Evolutionary conservation across 305 asterid genomes (phyloP), one percentile per base, ranked within the genome.

Genomic region (Striga hermonthica): DNA sequence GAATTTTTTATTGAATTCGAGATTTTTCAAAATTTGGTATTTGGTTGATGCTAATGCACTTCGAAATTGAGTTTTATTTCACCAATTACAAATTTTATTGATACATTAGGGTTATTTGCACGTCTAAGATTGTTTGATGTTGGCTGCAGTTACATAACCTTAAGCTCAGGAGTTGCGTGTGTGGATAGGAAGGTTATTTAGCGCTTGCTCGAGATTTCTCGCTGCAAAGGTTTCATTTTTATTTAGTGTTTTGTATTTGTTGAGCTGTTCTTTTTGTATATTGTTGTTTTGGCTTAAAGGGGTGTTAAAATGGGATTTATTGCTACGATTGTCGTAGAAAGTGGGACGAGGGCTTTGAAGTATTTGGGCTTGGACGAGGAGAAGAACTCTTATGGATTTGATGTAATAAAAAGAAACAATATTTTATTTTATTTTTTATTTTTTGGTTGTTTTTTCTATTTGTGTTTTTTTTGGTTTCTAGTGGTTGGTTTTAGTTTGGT

Each of bases 261-360:
- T n/a, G n/a, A n/a, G n/a, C n/a, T n/a, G n/a, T n/a, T n/a, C n/a
- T 9, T 4, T 28, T 0, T 37, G 41, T 67, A 34, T 57, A 22
- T 31, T n/a, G n/a, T n/a, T n/a, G 0, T 16, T 53, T 9, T 31
- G 6, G 10, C 5, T 35, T 13, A 39, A 39, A 39, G 44, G 5
- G 44, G 44, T 39, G 14, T 56, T 54, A 36, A 16, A 57, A 53
- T 52, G 64, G 64, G 60, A 50, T 65, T 6, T 5, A 54, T 56
- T 80, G 77, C 84, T 89, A 96, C 87, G 41, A 89, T 95, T 36
- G 86, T 92, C 3, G 96, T 91, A 66, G 98, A 91, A 62, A 91
- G 98, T 80, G 95, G 94, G 64, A 82, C 70, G 9, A 89, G 83
- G 70, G 96, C 96, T 79, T 74, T 91, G 73, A 92, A 87, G 79